These are phyloP conservation scores for Penicillium salamii DNA, from an alignment of 495 filamentous ascomycete genomes.

Conservation along the genomic window DNA sequence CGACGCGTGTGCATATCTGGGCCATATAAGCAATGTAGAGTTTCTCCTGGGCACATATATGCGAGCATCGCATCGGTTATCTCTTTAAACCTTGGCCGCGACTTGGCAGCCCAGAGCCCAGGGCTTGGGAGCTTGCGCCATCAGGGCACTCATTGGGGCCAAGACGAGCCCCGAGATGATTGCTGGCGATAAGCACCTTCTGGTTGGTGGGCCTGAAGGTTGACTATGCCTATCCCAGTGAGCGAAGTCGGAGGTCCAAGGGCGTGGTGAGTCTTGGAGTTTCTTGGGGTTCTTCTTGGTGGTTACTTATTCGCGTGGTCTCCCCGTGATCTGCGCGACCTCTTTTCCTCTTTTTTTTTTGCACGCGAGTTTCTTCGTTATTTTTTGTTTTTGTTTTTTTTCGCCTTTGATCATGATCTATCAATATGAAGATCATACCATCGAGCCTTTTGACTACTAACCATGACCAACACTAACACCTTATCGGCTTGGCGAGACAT, in stretches of 20 bases:
- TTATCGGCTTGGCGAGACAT: slow-evolving; percentile 24
- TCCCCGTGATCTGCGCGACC: slow-evolving; percentile 7
- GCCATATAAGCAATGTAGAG: no score
- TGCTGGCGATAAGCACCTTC: background rate
- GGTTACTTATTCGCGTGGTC: slow-evolving; percentile 15
- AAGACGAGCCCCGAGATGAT: background rate
- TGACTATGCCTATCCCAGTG: background rate
- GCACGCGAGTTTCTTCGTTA: no score
- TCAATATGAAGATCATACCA: background rate
- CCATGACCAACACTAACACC: slow-evolving; percentile 18
- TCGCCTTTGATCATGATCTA: no score
- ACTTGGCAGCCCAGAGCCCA: background rate
- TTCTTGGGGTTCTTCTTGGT: slow-evolving; percentile 4
- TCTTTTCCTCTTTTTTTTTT: background rate
- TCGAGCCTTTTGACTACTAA: slow-evolving; percentile 14
- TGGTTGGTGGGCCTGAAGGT: slow-evolving; percentile 9
- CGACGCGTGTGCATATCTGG: background rate
- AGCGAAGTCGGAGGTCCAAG: slow-evolving; percentile 29
- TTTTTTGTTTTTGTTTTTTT: background rate
- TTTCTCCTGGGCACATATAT: no score
- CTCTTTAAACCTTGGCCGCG: no score
- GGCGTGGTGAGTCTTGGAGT: slow-evolving; percentile 1
- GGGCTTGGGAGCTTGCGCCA: background rate
- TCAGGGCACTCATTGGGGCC: background rate
- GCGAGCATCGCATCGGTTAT: no score